phyloP scores from a whole-genome alignment of 208 protist genomes.

The Trypanosoma mega region DNA sequence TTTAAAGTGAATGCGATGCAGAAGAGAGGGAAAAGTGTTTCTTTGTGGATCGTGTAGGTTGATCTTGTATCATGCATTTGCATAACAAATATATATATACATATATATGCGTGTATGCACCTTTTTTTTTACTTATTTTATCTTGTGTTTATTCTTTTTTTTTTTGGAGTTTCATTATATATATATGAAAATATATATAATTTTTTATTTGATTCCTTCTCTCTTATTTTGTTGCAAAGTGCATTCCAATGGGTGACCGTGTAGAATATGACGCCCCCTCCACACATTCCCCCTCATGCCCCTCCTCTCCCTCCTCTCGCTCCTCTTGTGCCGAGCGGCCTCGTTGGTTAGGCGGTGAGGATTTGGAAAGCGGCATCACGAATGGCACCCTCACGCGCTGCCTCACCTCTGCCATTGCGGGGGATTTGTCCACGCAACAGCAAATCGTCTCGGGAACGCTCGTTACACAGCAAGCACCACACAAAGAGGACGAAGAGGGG shows the following conservation, averaged over 20 bases:
- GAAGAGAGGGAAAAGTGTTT: background rate
- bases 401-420: background rate
- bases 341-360: background rate
- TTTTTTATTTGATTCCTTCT: background rate
- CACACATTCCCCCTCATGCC: no score
- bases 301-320: background rate
- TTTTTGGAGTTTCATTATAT: background rate
- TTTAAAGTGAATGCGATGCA: background rate
- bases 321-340: background rate
- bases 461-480: background rate
- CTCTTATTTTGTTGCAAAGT: no score
- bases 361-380: background rate
- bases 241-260: no score
- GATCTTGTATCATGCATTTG: no score
- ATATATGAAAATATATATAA: background rate
- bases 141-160: background rate
- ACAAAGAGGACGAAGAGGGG: background rate
- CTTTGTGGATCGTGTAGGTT: no score
- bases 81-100: background rate
- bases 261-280: no score
- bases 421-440: constrained; percentile 1
- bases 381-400: background rate
- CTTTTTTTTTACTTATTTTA: background rate
- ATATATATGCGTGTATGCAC: background rate
- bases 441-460: background rate